Evolutionary conservation across 495 filamentous ascomycete species (phyloP), one percentile per base, ranked within the genome.

Genomic region (Hypoxylon subgilvum): DNA sequence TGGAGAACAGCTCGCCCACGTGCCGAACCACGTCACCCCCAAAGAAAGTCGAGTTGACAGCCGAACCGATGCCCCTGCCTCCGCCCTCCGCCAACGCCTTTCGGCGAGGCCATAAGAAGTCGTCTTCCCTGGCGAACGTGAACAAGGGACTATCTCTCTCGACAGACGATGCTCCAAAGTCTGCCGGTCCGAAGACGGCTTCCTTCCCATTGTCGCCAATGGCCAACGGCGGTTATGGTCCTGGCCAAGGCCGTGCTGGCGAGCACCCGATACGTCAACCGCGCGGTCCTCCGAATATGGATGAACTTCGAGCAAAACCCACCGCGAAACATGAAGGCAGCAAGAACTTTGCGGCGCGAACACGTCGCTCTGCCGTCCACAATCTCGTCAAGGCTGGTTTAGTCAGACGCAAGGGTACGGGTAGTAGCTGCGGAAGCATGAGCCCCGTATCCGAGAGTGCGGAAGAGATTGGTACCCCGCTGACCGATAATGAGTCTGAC

Each of bases 311-410:
- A 55, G 84, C 87, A 19, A 92, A 91, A 73, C 94, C 94, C 4
- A 99, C 94, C 3, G 86, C 90, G 38, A 96, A 92, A 74, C 86
- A 94, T 59, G 93, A 96, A 66, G 94, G 95, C 28, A 96, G 93
- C 84, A 96, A 96, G 82, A 99, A 99, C 76, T 99, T 99, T 73
- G 87, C 90, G 14, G 87, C 91, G 25, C 93, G 93, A 58, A 92
- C 94, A 66, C 92, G 94, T 41, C 92, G 93, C 57, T 89, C 88
- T 63, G 95, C 95, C 12, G 85, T 98, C 36, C 87, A 88, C 76
- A 96, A 90, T 65, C 81, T 98, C 40, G 89, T 97, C 42, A 89
- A 90, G 60, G 92, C 92, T 51, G 91, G 93, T 13, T 83, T 91
- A 54, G 91, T 94, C 70, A 88, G 94, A 48, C 90, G 92, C 61